Conservation (phyloP, 768 basidiomycete species). For the Pleurotus tuoliensis region DNA sequence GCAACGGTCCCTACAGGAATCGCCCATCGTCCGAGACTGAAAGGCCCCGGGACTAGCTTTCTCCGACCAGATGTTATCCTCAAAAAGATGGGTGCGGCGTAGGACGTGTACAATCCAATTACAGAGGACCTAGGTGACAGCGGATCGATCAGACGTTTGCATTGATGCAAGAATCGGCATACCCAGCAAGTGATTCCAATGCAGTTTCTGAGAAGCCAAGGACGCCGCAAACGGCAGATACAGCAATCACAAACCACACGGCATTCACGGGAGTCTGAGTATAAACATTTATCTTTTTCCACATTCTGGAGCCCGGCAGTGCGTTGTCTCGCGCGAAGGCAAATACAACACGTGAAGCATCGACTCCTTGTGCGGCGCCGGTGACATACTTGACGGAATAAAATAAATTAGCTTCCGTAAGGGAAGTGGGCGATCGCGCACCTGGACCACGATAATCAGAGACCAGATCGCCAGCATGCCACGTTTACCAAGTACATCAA, state of each 20-base stretch:
- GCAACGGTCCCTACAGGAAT: conserved; percentile 57
- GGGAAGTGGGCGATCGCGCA: conserved; percentile 9
- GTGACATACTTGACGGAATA: conserved; percentile 52
- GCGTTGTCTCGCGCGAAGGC: conserved; percentile 75
- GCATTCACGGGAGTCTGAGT: conserved; percentile 74
- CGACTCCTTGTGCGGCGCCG: conserved; percentile 70
- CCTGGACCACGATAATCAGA: conserved; percentile 59
- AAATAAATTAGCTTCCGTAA: background rate
- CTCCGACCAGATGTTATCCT: conserved; percentile 66
- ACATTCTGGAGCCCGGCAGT: conserved; percentile 66
- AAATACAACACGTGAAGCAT: conserved; percentile 72
- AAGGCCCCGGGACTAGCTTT: conserved; percentile 55
- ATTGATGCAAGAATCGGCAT: background rate
- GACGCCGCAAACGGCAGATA: conserved; percentile 54
- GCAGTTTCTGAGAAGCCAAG: conserved; percentile 65
- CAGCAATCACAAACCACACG: conserved; percentile 67
- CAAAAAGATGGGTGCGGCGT: conserved; percentile 64
- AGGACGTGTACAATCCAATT: conserved; percentile 67
- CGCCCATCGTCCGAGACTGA: conserved; percentile 58
- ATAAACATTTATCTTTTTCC: conserved; percentile 55
- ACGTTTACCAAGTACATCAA: conserved; percentile 58
- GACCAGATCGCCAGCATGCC: conserved; percentile 76
- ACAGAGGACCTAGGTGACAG: conserved; percentile 50
- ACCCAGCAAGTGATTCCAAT: conserved; percentile 67
- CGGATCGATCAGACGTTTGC: background rate